Base-by-base conservation (phyloP, 805 yeast genomes). In the Candida schatavii region DNA sequence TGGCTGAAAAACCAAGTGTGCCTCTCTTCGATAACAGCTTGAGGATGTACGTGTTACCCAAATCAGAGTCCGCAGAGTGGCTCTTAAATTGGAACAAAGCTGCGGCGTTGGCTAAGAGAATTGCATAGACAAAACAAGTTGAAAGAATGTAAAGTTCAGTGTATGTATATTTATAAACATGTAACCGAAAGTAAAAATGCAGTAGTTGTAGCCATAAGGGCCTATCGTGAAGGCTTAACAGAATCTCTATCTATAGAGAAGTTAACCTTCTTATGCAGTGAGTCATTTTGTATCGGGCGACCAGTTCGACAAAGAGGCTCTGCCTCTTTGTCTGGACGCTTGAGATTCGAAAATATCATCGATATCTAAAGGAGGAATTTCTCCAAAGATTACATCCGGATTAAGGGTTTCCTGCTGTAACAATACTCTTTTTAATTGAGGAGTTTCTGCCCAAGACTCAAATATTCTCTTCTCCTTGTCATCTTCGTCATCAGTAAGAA, bases 11-110 rank as follows among this genome's bases (percentile, higher is more conserved):
- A 6, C 86, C 95, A 13, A 71, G 70, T 19, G 80, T 88, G 6
- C 96, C 96, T 2, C 60, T 90, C 33, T 81, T 90, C 46, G 96
- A 90, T 53, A 74, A 77, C 45, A 72, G 84, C 30, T 70, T 88
- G 44, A 75, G 88, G 49, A 55, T 91, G 7, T 88, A 83, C 51
- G 77, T 88, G 21, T 90, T 90, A 17, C 96, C 97, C 6, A 87
- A 83, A 57, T 66, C 56, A 4, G 83, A 82, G 34, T 70, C 85
- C 2, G 67, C 72, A 17, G 68, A 56, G 4, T 90, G 96, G 96
- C 54, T 88, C 27, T 51, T 68, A 1, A 66, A 61, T 4, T 85
- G 95, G 93, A 74, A 72, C 46, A 84, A 81, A 56, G 70, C 71
- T 19, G 66, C 65, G 18, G 88, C 85, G 5, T 52, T 85, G 37